These are phyloP conservation scores for Plasmodium yoelii DNA, from an alignment of 169 alveolate genomes.

Conservation along the genomic window DNA sequence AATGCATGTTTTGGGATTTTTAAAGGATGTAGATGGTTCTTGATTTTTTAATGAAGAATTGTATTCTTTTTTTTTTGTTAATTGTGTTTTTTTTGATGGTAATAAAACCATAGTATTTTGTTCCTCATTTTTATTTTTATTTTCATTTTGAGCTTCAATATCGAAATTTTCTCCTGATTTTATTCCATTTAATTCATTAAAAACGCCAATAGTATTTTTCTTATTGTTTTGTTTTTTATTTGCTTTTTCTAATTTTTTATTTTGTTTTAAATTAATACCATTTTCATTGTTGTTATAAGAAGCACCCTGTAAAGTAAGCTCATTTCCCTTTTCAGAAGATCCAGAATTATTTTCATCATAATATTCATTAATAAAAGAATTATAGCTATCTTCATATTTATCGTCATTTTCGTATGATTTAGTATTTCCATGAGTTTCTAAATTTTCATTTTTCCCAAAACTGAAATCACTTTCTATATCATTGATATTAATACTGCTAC, in stretches of 20 bases:
- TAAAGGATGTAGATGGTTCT: constrained; percentile 67
- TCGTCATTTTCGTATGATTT: constrained; percentile 19
- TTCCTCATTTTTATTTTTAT: neutral
- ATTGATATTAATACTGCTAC: constrained; percentile 7
- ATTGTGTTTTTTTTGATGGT: constrained; percentile 27
- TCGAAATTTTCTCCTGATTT: neutral
- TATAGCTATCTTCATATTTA: constrained; percentile 34
- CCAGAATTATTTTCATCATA: constrained; percentile 23
- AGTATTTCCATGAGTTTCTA: constrained; percentile 5
- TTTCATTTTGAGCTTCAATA: neutral
- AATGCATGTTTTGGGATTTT: constrained; percentile 55
- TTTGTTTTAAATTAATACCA: constrained; percentile 1
- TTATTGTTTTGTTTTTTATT: neutral
- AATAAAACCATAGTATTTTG: neutral
- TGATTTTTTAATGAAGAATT: constrained; percentile 23
- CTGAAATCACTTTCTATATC: constrained; percentile 74
- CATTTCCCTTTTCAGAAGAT: constrained; percentile 20
- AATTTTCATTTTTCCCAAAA: constrained; percentile 61
- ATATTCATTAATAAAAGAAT: constrained; percentile 51
- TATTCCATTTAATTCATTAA: constrained; percentile 10
- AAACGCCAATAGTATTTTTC: neutral
- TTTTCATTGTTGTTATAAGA: constrained; percentile 15
- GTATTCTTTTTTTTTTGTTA: constrained; percentile 34
- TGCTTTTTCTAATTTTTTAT: neutral
- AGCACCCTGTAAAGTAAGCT: constrained; percentile 3